These are phyloP conservation scores for Fonsecaea erecta DNA, from an alignment of 2,329 filamentous ascomycete species.

Conservation along the genomic window DNA sequence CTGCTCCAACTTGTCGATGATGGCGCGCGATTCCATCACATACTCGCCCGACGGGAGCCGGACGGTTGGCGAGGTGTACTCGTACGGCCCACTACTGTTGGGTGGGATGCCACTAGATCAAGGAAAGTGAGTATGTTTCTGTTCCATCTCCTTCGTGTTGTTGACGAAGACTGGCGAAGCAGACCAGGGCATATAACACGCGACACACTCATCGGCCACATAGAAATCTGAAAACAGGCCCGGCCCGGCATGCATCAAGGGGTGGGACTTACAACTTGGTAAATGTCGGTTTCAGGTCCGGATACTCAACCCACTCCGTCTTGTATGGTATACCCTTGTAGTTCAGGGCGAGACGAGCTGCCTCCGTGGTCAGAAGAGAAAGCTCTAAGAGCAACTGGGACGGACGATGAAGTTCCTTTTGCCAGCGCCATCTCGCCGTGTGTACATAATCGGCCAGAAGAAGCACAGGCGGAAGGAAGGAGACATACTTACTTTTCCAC, in stretches of 20 bases:
- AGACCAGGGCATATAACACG: no score
- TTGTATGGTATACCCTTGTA: constrained; percentile 70
- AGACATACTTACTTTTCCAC: constrained; percentile 65
- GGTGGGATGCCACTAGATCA: constrained; percentile 51
- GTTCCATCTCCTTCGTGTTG: background rate
- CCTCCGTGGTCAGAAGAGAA: background rate
- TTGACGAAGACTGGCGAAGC: background rate
- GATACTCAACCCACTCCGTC: constrained; percentile 73
- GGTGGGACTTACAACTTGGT: constrained; percentile 49
- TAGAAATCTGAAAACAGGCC: background rate
- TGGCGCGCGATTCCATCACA: constrained; percentile 67
- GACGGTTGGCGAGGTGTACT: constrained; percentile 63
- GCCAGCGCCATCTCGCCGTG: no score
- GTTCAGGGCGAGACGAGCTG: constrained; percentile 69
- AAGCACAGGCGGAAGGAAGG: background rate
- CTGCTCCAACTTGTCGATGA: constrained; percentile 64
- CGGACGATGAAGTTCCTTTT: no score
- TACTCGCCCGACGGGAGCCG: constrained; percentile 61
- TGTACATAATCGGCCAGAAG: no score
- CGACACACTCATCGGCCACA: no score
- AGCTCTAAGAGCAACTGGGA: no score
- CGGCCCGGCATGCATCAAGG: background rate
- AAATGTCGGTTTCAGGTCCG: constrained; percentile 63
- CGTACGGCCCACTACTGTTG: constrained; percentile 44
- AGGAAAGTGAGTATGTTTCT: background rate